A percentile compares a stretch with the other conserved stretches of the same genome.
Conservation (phyloP, 2,329 filamentous ascomycete species). For the Colletotrichum neosansevieriae region DNA sequence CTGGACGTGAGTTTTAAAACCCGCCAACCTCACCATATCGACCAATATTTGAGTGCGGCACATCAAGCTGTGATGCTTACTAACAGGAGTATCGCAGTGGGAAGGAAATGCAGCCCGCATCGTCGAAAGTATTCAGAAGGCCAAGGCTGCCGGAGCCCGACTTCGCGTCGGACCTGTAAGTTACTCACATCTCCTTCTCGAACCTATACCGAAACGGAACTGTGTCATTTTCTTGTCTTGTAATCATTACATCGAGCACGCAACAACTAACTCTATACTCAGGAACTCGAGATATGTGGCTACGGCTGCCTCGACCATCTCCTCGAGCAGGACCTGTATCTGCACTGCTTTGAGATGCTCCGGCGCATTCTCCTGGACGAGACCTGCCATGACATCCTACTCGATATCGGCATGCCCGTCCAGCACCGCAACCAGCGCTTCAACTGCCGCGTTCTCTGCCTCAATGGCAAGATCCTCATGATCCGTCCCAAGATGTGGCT, state of each 20-base stretch:
- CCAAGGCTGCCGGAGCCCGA: slow-evolving; percentile 51
- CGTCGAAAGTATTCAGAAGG: slow-evolving; percentile 66
- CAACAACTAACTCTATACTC: not conserved
- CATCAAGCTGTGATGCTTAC: not conserved
- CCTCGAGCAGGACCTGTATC: slow-evolving; percentile 65
- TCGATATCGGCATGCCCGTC: slow-evolving; percentile 76
- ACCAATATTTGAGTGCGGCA: slow-evolving; percentile 46
- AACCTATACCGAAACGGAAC: too few species aligned
- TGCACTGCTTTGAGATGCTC: slow-evolving; percentile 73
- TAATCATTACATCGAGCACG: too few species aligned
- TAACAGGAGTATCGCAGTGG: slow-evolving; percentile 28
- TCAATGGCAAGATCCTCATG: slow-evolving; percentile 76
- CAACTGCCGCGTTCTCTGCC: slow-evolving; percentile 54
- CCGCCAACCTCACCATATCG: not conserved
- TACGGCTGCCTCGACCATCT: slow-evolving; percentile 49
- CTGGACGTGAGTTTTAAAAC: slow-evolving; percentile 56
- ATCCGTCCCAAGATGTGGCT: slow-evolving; percentile 79
- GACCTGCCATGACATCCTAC: slow-evolving; percentile 73
- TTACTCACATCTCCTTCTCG: slow-evolving; percentile 45
- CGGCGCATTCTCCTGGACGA: slow-evolving; percentile 70
- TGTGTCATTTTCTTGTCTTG: too few species aligned
- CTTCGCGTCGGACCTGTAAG: slow-evolving; percentile 68
- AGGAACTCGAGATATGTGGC: slow-evolving; percentile 66
- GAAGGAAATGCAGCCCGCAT: slow-evolving; percentile 73
- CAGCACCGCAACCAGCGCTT: slow-evolving; percentile 55